Evolutionary conservation across 768 basidiomycete species (phyloP).

Genomic region (Leccinellum rugosiceps): DNA sequence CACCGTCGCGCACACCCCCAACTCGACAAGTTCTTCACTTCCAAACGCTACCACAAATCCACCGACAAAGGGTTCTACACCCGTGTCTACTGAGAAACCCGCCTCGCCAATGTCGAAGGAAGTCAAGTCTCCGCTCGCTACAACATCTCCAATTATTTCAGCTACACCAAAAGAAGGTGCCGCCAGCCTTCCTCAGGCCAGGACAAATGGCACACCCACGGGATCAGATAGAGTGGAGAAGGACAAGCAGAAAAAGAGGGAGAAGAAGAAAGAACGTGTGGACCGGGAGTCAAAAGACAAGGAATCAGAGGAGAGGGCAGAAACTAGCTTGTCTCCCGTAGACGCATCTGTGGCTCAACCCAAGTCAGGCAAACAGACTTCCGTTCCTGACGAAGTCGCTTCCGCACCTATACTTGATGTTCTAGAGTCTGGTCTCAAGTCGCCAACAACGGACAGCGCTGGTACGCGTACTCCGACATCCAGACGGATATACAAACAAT

Average conservation of each 20-base stretch:
- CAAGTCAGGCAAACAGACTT: slow-evolving; percentile 41
- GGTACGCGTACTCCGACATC: slow-evolving; percentile 73
- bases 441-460: slow-evolving; percentile 54
- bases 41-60: slow-evolving; percentile 36
- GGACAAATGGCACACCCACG: slow-evolving; percentile 32
- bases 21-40: slow-evolving; percentile 50
- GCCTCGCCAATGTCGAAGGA: slow-evolving; percentile 29
- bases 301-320: slow-evolving; percentile 34
- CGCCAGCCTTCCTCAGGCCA: slow-evolving; percentile 31
- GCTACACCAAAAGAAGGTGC: slow-evolving; percentile 36
- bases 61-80: slow-evolving; percentile 34
- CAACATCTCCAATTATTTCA: slow-evolving; percentile 33
- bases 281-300: slow-evolving; percentile 42
- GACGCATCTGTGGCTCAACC: slow-evolving; percentile 20
- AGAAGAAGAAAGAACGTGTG: slow-evolving; percentile 55
- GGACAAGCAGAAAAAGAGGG: slow-evolving; percentile 57
- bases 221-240: slow-evolving; percentile 51
- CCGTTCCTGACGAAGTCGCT: slow-evolving; percentile 26
- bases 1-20: slow-evolving; percentile 56
- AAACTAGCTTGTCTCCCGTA: slow-evolving; percentile 27
- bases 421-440: slow-evolving; percentile 42
- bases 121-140: slow-evolving; percentile 34
- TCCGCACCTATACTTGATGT: slow-evolving; percentile 27
- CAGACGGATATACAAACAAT: slow-evolving; percentile 60
- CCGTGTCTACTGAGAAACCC: slow-evolving; percentile 36